Percentiles rank a stretch among this genome's conserved stretches.
phyloP scores from a whole-genome alignment of 2,329 filamentous ascomycete species.

The Nemania sp. region DNA sequence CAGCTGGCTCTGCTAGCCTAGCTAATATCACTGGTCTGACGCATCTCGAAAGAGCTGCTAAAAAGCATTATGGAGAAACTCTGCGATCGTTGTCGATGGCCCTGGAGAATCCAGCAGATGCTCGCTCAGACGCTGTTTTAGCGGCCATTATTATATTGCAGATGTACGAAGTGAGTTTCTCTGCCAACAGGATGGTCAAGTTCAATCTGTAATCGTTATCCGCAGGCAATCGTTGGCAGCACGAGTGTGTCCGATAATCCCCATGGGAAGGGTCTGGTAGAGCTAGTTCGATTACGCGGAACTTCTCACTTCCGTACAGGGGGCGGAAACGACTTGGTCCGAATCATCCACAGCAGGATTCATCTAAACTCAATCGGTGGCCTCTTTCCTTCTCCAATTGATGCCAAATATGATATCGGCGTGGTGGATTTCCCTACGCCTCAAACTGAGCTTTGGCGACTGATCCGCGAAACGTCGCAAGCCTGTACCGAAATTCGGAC shows the following conservation, averaged over 20 bases:
- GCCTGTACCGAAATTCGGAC: not conserved
- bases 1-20: conserved; percentile 20
- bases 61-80: conserved; percentile 14
- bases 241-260: conserved; percentile 5
- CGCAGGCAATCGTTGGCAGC: conserved; percentile 8
- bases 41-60: conserved; percentile 1
- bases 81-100: conserved; percentile 4
- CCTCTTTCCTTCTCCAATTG: not conserved
- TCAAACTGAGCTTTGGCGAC: conserved; percentile 8
- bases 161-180: conserved; percentile 14
- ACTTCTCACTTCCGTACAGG: not conserved
- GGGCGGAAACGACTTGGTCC: not conserved
- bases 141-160: conserved; percentile 13
- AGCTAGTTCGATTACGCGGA: conserved; percentile 3
- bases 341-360: conserved; percentile 9
- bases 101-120: conserved; percentile 3
- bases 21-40: conserved; percentile 15
- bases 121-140: conserved; percentile 11
- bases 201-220: conserved; percentile 4
- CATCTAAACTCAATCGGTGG: conserved; percentile 11
- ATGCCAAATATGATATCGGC: not conserved
- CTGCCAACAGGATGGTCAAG: not conserved
- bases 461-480: conserved; percentile 12
- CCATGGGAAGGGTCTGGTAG: conserved; percentile 6
- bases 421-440: not conserved